phyloP scores from a whole-genome alignment of 2,329 filamentous ascomycete species.

The Metarhizium brunneum region DNA sequence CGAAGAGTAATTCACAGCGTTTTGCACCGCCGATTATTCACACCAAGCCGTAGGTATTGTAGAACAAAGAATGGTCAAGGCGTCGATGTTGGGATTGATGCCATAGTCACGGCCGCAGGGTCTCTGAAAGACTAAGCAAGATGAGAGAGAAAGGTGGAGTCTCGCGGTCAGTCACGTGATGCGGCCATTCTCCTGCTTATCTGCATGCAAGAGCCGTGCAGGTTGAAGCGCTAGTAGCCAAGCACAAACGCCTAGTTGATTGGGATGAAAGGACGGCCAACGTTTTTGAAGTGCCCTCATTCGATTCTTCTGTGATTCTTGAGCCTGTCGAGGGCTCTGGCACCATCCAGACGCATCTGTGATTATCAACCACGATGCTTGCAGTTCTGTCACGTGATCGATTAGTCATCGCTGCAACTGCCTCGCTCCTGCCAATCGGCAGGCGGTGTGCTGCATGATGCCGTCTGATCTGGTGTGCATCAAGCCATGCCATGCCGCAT shows the following conservation, averaged over 20 bases:
- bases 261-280: no score
- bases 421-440: no score
- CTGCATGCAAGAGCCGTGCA: neutral
- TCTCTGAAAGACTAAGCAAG: conserved; percentile 3
- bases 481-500: no score
- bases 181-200: neutral
- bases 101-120: neutral
- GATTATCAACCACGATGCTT: neutral
- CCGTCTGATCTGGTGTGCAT: no score
- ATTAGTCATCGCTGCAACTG: neutral
- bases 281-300: no score
- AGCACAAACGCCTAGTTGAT: no score
- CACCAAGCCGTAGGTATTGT: neutral
- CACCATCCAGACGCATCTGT: neutral
- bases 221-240: neutral
- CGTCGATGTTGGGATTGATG: neutral
- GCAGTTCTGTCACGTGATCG: neutral
- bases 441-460: no score
- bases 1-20: neutral
- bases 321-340: neutral
- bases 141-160: conserved; percentile 19
- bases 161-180: conserved; percentile 17
- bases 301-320: no score
- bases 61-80: neutral
- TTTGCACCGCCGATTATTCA: neutral